Conservation (phyloP, 805 yeast genomes). For the Ogataea corticis region DNA sequence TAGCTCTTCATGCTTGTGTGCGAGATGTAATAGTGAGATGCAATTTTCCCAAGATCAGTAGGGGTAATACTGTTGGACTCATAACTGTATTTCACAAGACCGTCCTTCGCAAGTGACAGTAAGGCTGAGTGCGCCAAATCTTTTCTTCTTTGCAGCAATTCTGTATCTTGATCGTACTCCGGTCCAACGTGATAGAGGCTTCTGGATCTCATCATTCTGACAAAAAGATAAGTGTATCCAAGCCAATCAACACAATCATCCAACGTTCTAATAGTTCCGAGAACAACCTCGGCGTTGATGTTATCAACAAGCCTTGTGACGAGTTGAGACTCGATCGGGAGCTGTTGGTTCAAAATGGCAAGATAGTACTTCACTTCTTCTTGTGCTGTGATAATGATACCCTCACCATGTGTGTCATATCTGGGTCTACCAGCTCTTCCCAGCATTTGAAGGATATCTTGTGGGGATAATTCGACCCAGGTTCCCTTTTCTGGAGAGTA, state of each 20-base stretch:
- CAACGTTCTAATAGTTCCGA: constrained; percentile 61
- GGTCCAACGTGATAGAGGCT: constrained; percentile 72
- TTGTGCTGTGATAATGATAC: constrained; percentile 86
- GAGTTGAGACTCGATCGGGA: constrained; percentile 90
- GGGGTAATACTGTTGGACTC: constrained; percentile 48
- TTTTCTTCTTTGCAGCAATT: constrained; percentile 52
- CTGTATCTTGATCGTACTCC: constrained; percentile 53
- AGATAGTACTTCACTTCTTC: constrained; percentile 84
- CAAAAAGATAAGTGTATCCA: constrained; percentile 72
- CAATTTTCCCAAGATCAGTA: constrained; percentile 77
- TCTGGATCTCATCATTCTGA: constrained; percentile 77
- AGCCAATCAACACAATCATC: constrained; percentile 82
- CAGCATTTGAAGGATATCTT: constrained; percentile 94
- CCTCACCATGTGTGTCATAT: constrained; percentile 90
- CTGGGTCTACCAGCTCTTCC: constrained; percentile 98
- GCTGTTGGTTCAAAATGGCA: constrained; percentile 85
- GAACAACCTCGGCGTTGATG: constrained; percentile 83
- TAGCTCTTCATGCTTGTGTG: constrained; percentile 72
- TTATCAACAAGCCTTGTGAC: constrained; percentile 69
- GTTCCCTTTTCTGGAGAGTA: constrained; percentile 88
- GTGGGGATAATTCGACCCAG: constrained; percentile 93
- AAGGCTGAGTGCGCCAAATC: constrained; percentile 82
- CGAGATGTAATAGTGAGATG: constrained; percentile 83
- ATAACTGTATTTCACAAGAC: constrained; percentile 60
- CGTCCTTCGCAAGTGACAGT: constrained; percentile 50